A percentile compares a stretch with the other conserved stretches of the same genome.
Conservation (phyloP, 306 rosid genomes). For the Begonia loranthoides region DNA sequence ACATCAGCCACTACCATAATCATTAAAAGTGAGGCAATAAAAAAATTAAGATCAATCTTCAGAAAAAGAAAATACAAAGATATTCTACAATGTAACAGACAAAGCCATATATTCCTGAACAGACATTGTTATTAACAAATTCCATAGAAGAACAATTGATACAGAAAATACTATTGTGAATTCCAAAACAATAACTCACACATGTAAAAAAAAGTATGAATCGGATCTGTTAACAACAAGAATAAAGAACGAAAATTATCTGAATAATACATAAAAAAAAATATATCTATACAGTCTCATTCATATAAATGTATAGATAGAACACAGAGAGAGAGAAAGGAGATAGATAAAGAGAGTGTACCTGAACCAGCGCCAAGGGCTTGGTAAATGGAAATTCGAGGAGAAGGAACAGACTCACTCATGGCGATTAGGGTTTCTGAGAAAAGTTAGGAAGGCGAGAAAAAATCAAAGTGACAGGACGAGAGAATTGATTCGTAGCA, state of each 20-base stretch:
- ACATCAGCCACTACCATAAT: slow-evolving; percentile 65
- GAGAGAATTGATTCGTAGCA: too few relatives aligned
- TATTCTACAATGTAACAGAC: not conserved
- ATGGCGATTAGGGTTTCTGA: slow-evolving; percentile 46
- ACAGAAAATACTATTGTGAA: not conserved
- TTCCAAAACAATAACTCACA: not conserved
- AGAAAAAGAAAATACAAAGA: not conserved
- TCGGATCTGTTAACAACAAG: not conserved
- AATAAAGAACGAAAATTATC: not conserved
- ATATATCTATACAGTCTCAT: not conserved
- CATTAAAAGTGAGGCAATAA: not conserved
- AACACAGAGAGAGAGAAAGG: not conserved
- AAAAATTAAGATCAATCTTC: not conserved
- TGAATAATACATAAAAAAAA: not conserved
- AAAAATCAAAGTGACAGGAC: too few relatives aligned
- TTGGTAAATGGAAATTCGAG: slow-evolving; percentile 54
- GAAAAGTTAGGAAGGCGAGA: too few relatives aligned
- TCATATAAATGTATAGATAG: not conserved
- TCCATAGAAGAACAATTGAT: not conserved
- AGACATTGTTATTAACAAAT: not conserved
- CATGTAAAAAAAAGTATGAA: not conserved
- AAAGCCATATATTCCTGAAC: not conserved
- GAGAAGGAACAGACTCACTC: slow-evolving; percentile 43
- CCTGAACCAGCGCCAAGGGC: slow-evolving; percentile 76
- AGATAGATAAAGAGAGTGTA: slow-evolving; percentile 20